Conservation (phyloP, 1,284 basidiomycete species). For the Heterobasidion annosum region DNA sequence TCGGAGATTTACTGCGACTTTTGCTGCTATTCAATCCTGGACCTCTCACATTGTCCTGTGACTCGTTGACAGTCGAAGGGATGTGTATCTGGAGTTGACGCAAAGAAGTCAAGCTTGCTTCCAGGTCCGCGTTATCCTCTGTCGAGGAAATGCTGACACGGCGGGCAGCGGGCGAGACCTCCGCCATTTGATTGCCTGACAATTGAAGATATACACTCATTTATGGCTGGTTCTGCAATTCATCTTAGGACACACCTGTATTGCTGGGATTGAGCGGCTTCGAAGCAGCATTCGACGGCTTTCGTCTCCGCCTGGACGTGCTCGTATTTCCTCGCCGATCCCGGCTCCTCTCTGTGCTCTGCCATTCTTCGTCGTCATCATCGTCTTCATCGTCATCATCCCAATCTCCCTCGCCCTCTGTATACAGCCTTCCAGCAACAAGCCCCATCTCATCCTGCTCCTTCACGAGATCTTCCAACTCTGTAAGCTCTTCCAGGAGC, state of each 20-base stretch:
- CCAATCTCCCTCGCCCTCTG: constrained; percentile 45
- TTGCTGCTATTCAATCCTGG: constrained; percentile 3
- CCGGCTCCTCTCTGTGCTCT: constrained; percentile 10
- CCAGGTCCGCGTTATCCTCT: constrained; percentile 35
- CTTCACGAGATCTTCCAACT: constrained; percentile 59
- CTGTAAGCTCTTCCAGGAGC: constrained; percentile 51
- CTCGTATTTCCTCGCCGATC: constrained; percentile 9
- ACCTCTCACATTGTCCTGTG: constrained; percentile 2
- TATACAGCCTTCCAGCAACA: constrained; percentile 31
- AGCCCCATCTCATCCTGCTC: constrained; percentile 62
- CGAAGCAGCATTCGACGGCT: constrained; percentile 7
- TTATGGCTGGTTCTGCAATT: not conserved
- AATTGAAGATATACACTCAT: not conserved
- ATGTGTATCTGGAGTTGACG: constrained; percentile 11
- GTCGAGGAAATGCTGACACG: constrained; percentile 47
- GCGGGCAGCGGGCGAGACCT: constrained; percentile 16
- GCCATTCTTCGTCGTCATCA: constrained; percentile 38
- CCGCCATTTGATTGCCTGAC: constrained; percentile 13
- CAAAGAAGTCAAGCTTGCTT: constrained; percentile 29
- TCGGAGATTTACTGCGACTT: constrained; percentile 27
- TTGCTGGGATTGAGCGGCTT: not conserved
- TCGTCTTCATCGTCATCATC: constrained; percentile 65
- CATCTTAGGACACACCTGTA: not conserved
- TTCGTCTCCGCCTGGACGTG: constrained; percentile 9
- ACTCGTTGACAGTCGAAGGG: constrained; percentile 8